Conservation (phyloP, 306 rosid species). For the Malus orientalis region DNA sequence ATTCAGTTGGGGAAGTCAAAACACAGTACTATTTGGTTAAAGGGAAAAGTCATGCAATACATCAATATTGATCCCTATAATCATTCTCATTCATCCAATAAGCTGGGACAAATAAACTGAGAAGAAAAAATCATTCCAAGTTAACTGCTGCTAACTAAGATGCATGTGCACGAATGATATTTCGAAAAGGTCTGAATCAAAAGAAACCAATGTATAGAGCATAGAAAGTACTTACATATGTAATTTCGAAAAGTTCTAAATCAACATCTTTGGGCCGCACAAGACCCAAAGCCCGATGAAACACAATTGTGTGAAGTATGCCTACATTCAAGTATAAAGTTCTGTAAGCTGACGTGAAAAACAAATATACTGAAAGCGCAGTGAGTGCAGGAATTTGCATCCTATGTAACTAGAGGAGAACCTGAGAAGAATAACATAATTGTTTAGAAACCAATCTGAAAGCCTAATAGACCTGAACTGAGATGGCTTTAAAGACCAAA, state of each 20-base stretch:
- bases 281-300: constrained; percentile 97
- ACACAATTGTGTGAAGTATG: constrained; percentile 78
- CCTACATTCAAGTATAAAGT: constrained; percentile 40
- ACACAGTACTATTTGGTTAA: not conserved
- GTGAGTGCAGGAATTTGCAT: not conserved
- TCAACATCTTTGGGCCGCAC: constrained; percentile 90
- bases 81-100: not conserved
- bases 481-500: not conserved
- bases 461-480: not conserved
- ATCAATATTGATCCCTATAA: not conserved
- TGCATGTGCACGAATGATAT: not conserved
- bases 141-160: not conserved
- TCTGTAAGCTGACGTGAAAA: not conserved
- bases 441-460: not conserved
- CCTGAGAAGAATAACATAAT: not conserved
- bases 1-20: not conserved
- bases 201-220: not conserved
- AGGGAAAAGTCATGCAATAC: not conserved
- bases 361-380: not conserved
- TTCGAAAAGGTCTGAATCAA: not conserved
- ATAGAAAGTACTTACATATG: constrained; percentile 55
- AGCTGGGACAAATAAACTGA: not conserved
- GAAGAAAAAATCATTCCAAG: not conserved
- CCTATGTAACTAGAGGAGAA: not conserved
- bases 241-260: constrained; percentile 85